Evolutionary conservation across 495 filamentous ascomycete genomes (phyloP), one percentile per base, ranked within the genome.

Genomic region (Podospora pseudopauciseta): DNA sequence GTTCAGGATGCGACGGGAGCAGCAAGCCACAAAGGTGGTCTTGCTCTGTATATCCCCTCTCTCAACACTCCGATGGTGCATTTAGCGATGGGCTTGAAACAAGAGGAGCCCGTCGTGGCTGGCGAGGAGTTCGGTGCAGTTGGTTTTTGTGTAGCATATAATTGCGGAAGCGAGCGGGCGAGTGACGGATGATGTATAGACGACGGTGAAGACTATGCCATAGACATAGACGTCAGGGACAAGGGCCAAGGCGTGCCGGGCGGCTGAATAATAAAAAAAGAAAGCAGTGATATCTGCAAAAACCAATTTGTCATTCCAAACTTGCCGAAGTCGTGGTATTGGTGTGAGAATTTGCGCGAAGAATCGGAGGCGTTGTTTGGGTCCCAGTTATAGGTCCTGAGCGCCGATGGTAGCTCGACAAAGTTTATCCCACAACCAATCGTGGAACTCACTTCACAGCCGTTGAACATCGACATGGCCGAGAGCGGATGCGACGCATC

Each of bases 71-170:
- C 53, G 39, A 71, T 73, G 69, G 76, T 75, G 71, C 70, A 71
- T 76, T 77, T 65, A 77, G 74, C 75, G 75, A 75, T 65, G 54
- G 69, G 67, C 66, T 67, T 67, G 68, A 69, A 68, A 68, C 64
- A 70, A 61, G 56, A 60, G 64, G 39, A 49, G 39, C 39, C 39
- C 39, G 60, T 64, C 66, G 62, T 65, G 69, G 65, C 69, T 39
- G 74, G 70, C 72, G 67, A 68, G 75, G 75, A 67, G 74, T 76
- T 76, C 65, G 65, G 75, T 57, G 65, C 59, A 65, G 15, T 56
- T 64, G 66, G 63, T 67, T 77, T 77, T 74, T 68, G 70, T 74
- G 74, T 77, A 70, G 67, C 72, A 68, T 70, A 74, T 71, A 67
- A 60, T 68, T 68, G 49, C 59, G 63, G 20, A 64, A 66, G 66